A percentile compares a stretch with the other conserved stretches of the same genome.
These are phyloP conservation scores for Dendrocalamus latiflorus DNA, from an alignment of 202 grass and related monocot species.

Conservation along the genomic window DNA sequence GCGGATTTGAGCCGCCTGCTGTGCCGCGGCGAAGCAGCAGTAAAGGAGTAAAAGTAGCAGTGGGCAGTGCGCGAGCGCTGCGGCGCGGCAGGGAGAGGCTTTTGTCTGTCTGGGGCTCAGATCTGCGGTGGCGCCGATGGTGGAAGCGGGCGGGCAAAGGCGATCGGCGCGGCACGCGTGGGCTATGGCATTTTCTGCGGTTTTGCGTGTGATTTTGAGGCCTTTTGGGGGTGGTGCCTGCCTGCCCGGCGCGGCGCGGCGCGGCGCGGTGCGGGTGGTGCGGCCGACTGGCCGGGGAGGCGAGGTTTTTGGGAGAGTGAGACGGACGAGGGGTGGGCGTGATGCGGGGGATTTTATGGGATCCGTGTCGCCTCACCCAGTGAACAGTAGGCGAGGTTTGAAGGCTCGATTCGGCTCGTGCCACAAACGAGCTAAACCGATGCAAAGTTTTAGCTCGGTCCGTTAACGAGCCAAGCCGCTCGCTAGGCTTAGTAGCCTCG, in stretches of 20 bases:
- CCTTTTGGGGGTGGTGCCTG: background rate
- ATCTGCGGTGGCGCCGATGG: background rate
- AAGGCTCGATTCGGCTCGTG: too few relatives aligned
- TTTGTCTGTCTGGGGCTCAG: background rate
- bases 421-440: too few relatives aligned
- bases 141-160: background rate
- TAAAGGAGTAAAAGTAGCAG: too few relatives aligned
- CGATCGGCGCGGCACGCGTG: background rate
- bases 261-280: background rate
- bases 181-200: background rate
- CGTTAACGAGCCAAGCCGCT: too few relatives aligned
- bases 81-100: background rate
- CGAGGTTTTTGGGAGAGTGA: slow-evolving; percentile 28
- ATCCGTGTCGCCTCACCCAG: too few relatives aligned
- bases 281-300: background rate
- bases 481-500: too few relatives aligned
- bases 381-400: too few relatives aligned
- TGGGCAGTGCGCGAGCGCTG: background rate
- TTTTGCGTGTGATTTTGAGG: background rate
- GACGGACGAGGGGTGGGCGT: too few relatives aligned
- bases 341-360: too few relatives aligned
- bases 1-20: background rate
- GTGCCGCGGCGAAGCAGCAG: background rate
- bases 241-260: background rate
- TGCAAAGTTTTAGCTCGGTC: too few relatives aligned